Evolutionary conservation across 2,329 filamentous ascomycete genomes (phyloP), one percentile per base, ranked within the genome.

Genomic region (Trichoderma hamatum): DNA sequence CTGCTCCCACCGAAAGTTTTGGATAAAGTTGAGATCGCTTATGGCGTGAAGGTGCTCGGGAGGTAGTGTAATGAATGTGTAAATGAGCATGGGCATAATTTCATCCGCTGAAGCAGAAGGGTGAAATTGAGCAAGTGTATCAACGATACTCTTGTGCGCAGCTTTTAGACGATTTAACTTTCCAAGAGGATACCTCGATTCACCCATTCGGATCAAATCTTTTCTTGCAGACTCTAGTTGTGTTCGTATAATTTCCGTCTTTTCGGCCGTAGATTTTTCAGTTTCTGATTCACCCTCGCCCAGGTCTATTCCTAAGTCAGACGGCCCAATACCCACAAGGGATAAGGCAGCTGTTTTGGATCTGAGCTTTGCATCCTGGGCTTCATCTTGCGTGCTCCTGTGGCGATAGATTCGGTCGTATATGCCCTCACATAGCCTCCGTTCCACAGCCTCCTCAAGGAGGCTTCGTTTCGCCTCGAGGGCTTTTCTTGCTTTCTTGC

Each of bases 41-140:
- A 97, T 93, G 67, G 94, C 91, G 78, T 94, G 92, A 59, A 98
- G 90, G 39, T 90, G 88, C 78, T 96, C 92, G 0, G 94, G 92
- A 0, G 93, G 91, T 55, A 94, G 90, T 3, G 94, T 97, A 77
- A 99, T 96, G 70, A 99, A 86, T 0, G 94, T 93, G 81, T 97
- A 99, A 71, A 99, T 99, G 71, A 99, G 86, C 79, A 97, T 97
- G 0, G 96, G 96, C 78, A 99, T 89, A 67, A 99, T 96, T 80
- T 98, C 96, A 77, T 99, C 96, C 3, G 96, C 96, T 1, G 96
- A 98, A 0, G 96, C 97, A 0, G 94, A 89, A 21, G 87, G 88
- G 71, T 89, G 88, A 70, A 90, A 89, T 73, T 88, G 84, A 4
- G 88, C 85, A 60, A 90, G 79, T 1, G 94, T 94, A 78, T 98